A percentile compares a stretch with the other conserved stretches of the same genome.
phyloP scores from a whole-genome alignment of 805 yeast species.

The Candida sakaeoensis region DNA sequence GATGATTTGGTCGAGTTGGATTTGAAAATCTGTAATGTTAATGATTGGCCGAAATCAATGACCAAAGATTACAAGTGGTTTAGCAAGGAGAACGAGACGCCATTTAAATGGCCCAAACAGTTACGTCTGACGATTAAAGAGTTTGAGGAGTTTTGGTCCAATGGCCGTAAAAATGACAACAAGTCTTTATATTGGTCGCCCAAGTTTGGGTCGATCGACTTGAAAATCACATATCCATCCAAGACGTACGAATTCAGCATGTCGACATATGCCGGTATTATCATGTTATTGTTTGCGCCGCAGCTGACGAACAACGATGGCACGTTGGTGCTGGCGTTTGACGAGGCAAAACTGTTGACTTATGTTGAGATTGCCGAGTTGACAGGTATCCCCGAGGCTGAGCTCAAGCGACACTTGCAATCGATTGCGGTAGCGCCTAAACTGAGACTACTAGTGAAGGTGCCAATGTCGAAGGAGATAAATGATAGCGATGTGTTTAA shows the following conservation, averaged over 20 bases:
- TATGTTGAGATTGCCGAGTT: constrained; percentile 57
- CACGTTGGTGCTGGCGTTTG: constrained; percentile 36
- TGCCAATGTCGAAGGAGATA: constrained; percentile 72
- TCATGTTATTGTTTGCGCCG: constrained; percentile 66
- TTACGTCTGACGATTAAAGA: constrained; percentile 32
- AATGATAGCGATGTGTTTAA: constrained; percentile 58
- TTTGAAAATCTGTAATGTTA: constrained; percentile 39
- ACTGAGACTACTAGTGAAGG: constrained; percentile 68
- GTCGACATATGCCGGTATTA: constrained; percentile 77
- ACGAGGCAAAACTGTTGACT: constrained; percentile 53
- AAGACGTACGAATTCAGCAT: constrained; percentile 73
- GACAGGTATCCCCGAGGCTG: constrained; percentile 71
- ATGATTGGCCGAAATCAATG: constrained; percentile 46
- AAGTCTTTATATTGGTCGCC: constrained; percentile 68
- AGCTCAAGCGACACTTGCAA: constrained; percentile 71
- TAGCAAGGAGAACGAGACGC: constrained; percentile 16
- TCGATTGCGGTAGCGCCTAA: constrained; percentile 83
- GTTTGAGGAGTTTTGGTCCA: constrained; percentile 41
- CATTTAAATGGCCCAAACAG: constrained; percentile 38
- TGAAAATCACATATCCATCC: constrained; percentile 64
- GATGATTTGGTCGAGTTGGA: constrained; percentile 29
- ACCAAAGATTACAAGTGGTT: constrained; percentile 39
- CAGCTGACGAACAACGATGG: constrained; percentile 26
- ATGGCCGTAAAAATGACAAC: constrained; percentile 37
- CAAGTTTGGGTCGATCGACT: constrained; percentile 77